A percentile compares a stretch with the other conserved stretches of the same genome.
These are phyloP conservation scores for Eimeria maxima DNA, from an alignment of 169 alveolate genomes.

Conservation along the genomic window DNA sequence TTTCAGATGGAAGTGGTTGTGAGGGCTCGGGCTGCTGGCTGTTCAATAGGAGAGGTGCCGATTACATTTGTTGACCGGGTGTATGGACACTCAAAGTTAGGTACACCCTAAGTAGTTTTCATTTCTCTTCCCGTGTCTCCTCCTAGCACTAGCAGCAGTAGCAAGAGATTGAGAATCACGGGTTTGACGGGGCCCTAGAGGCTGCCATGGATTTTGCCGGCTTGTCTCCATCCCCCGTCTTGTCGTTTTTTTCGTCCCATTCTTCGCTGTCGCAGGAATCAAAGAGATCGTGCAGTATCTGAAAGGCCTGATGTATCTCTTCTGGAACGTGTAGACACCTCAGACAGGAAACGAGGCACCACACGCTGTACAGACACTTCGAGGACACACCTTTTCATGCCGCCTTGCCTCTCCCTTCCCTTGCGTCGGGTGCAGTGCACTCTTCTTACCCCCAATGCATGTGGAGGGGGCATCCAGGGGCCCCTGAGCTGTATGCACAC, in stretches of 20 bases:
- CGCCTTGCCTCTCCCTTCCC: neutral
- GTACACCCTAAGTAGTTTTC: slow-evolving; percentile 55
- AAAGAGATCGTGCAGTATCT: slow-evolving; percentile 95
- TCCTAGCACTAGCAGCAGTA: neutral
- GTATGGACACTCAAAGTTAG: slow-evolving; percentile 97
- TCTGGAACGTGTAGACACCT: slow-evolving; percentile 89
- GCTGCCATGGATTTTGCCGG: neutral
- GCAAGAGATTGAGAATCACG: neutral
- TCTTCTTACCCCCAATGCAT: neutral
- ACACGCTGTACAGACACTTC: neutral
- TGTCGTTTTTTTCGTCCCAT: neutral
- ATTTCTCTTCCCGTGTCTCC: neutral
- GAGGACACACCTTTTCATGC: neutral
- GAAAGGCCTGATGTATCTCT: slow-evolving; percentile 93
- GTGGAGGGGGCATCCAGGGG: neutral
- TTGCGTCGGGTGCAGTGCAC: neutral
- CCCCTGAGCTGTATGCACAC: neutral
- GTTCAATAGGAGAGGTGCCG: slow-evolving; percentile 97
- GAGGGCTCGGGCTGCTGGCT: slow-evolving; percentile 94
- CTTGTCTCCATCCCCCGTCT: neutral
- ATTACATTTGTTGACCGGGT: slow-evolving; percentile 98
- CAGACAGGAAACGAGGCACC: neutral
- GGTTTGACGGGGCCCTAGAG: neutral
- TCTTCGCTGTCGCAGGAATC: slow-evolving; percentile 82
- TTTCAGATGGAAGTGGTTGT: slow-evolving; percentile 98